A percentile compares a stretch with the other conserved stretches of the same genome.
These are phyloP conservation scores for Oryza glaberrima DNA, from an alignment of 176 grass and related monocot genomes.

Conservation along the genomic window DNA sequence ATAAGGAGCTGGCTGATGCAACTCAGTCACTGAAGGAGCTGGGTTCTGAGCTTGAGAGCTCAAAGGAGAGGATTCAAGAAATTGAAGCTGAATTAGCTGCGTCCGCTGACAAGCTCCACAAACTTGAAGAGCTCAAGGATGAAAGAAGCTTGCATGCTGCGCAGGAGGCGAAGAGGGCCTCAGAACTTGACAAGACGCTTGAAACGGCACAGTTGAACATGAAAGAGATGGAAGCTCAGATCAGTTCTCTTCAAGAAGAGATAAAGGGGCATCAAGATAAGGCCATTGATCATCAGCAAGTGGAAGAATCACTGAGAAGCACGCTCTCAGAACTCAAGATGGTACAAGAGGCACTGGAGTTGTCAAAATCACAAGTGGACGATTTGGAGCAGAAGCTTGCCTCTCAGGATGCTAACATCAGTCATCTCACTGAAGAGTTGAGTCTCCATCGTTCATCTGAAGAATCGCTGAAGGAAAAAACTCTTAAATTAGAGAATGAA, in stretches of 20 bases:
- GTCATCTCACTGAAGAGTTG: constrained; percentile 71
- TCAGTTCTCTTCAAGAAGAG: constrained; percentile 65
- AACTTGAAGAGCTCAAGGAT: constrained; percentile 70
- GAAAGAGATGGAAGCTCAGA: constrained; percentile 78
- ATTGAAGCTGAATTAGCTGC: constrained; percentile 54
- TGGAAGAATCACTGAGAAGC: constrained; percentile 65
- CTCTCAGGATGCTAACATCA: constrained; percentile 60
- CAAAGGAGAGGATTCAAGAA: constrained; percentile 63
- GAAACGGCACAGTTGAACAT: constrained; percentile 56
- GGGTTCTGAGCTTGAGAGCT: constrained; percentile 59
- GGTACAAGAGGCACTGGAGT: constrained; percentile 63
- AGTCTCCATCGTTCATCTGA: constrained; percentile 64
- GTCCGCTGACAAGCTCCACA: constrained; percentile 55
- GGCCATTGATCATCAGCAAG: constrained; percentile 53
- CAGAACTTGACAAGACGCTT: constrained; percentile 78
- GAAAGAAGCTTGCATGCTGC: constrained; percentile 65
- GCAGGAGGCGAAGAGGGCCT: constrained; percentile 66
- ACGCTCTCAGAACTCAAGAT: constrained; percentile 63
- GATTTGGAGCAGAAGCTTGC: constrained; percentile 77
- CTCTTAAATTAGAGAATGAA: constrained; percentile 57
- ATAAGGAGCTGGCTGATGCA: constrained; percentile 66
- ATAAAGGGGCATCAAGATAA: constrained; percentile 64
- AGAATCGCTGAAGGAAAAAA: constrained; percentile 62
- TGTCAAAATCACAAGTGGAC: constrained; percentile 64
- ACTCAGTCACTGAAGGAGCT: constrained; percentile 51